Evolutionary conservation across 202 grass and related monocot species (phyloP), one percentile per base, ranked within the genome.

Genomic region (Dendrocalamus latiflorus): DNA sequence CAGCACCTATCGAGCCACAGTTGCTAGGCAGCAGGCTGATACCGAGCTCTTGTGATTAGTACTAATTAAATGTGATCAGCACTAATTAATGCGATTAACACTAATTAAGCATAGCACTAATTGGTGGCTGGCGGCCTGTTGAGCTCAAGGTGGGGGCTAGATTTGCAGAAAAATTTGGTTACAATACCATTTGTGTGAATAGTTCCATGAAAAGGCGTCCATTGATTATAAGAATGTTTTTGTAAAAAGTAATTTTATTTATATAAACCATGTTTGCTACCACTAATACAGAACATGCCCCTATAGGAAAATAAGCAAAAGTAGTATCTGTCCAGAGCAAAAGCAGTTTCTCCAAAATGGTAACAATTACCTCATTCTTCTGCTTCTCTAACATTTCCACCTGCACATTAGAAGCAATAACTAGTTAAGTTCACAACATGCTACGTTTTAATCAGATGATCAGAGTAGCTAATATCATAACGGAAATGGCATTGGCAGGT

Each of bases 291-390:
- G 28, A 81, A 22, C 18, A 34, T 57, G 72, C 0, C 2, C 25
- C 45, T 33, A 63, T 9, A 80, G 6, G 14, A 8, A 56, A 80
- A 73, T 86, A 66, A 65, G 60, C 20, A 75, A 68, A 43, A 49
- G 2, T 60, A 60, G 16, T 24, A 83, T 60, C 13, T 16, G 26
- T 24, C 14, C 1, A 68, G 14, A 48, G 16, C 3, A 53, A 68
- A 58, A 65, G 2, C 16, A 77, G 0, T 51, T 66, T 78, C 78
- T 68, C 43, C 9, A 69, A 62, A 84, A 70, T 36, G 48, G 55
- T 22, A 86, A 74, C 20, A 86, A 75, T 94, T 98, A 98, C 95
- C 93, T 92, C 84, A 78, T 91, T 89, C 75, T 94, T 99, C 83
- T 96, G 83, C 41, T 79, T 81, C 88, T 94, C 91, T 24, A 91